Percentiles rank a stretch among this genome's conserved stretches.
Conservation (phyloP, 2,329 filamentous ascomycete species). For the Xylariales sp. region DNA sequence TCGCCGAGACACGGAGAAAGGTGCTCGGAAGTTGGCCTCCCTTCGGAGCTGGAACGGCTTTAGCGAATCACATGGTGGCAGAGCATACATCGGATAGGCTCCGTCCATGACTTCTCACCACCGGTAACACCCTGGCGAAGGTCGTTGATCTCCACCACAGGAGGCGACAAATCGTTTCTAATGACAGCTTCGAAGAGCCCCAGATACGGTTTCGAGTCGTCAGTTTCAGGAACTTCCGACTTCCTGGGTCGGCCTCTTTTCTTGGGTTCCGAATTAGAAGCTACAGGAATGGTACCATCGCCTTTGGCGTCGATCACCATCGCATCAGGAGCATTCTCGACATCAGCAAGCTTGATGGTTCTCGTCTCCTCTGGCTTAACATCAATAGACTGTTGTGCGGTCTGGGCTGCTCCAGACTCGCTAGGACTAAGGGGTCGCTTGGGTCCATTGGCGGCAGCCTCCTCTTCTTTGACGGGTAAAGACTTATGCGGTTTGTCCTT, state of each 20-base stretch:
- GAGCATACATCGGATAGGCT: conserved; percentile 45
- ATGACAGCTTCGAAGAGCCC: conserved; percentile 48
- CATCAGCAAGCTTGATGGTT: conserved; percentile 28
- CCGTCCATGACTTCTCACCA: conserved; percentile 49
- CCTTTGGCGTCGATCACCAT: conserved; percentile 23
- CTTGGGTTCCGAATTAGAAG: conserved; percentile 18
- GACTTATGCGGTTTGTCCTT: conserved; percentile 44
- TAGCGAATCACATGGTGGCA: conserved; percentile 42
- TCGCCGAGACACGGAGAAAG: too few relatives aligned
- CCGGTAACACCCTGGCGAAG: conserved; percentile 41
- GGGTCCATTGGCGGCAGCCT: conserved; percentile 33
- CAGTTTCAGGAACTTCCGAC: conserved; percentile 27
- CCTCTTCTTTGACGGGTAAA: conserved; percentile 32
- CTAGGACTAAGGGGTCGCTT: conserved; percentile 47
- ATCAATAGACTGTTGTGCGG: conserved; percentile 46
- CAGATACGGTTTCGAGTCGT: conserved; percentile 41
- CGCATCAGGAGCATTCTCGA: conserved; percentile 19
- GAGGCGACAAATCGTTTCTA: conserved; percentile 41
- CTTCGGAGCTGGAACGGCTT: too few relatives aligned
- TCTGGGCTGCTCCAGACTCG: conserved; percentile 45
- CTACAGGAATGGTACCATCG: conserved; percentile 31
- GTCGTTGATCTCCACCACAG: conserved; percentile 48
- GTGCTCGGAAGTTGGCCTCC: too few relatives aligned
- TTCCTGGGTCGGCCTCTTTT: conserved; percentile 34
- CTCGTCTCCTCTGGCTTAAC: conserved; percentile 40